Base-by-base conservation (phyloP, 169 alveolate genomes). In the Cryptosporidium tyzzeri region DNA sequence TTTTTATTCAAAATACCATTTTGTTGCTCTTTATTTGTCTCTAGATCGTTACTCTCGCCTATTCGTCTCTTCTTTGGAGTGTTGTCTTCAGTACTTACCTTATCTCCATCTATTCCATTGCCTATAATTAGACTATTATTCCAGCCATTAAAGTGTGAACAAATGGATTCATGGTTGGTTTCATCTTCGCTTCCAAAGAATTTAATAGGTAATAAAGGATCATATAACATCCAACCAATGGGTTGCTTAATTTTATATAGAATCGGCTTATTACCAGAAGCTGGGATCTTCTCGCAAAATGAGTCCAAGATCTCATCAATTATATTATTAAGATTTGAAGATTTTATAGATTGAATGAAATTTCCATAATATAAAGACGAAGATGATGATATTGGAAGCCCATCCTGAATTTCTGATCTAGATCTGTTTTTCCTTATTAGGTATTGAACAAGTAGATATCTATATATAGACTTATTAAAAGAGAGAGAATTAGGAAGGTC, bases 151-250 rank as follows among this genome's bases (percentile, higher is more conserved):
- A 71, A 44, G 44, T 48, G 26, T 8, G 50, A 29, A n/a, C 7
- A 37, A 18, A 71, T 33, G 2, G 51, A 29, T 35, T 71, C 85
- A 29, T 4, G 6, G 29, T 29, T 41, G 14, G 68, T 44, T 31
- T 26, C n/a, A 9, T 62, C 59, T 10, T 80, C 75, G 10, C 37
- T 33, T 5, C 48, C 48, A 44, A 65, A 62, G 74, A 16, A 65
- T 29, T 31, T 65, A 10, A 80, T 14, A 6, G 89, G 89, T 9
- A 80, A 21, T 2, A 65, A 35, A 16, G 89, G 89, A 31, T 80
- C 89, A 29, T 80, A 80, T 2, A 80, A 29, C 89, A 80, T 80
- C 89, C 89, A 80, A 1, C 89, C 89, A 26, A 80, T 31, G 12
- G 89, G 89, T 18, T 80, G 89, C 48, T 80, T 59, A 12, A 80